These are phyloP conservation scores for Hypoxylon fuscum DNA, from an alignment of 495 filamentous ascomycete species.

Conservation along the genomic window DNA sequence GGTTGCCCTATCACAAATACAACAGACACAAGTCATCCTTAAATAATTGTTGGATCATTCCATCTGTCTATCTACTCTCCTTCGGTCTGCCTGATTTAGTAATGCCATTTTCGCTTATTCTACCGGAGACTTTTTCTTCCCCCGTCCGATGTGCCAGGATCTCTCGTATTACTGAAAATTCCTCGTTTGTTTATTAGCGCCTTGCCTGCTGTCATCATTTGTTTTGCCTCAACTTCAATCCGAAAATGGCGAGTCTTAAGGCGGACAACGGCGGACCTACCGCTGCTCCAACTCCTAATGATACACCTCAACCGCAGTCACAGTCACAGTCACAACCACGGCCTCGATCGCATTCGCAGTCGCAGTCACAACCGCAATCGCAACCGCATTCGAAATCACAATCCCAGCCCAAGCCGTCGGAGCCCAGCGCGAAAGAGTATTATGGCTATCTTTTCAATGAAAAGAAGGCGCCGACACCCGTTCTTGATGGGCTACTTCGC, in stretches of 20 bases:
- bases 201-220: slow-evolving; percentile 1
- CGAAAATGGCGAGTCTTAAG: slow-evolving; percentile 39
- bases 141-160: slow-evolving; percentile 8
- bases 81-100: slow-evolving; percentile 17
- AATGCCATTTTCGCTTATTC: slow-evolving; percentile 23
- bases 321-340: slow-evolving; percentile 15
- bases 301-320: slow-evolving; percentile 14
- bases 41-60: slow-evolving; percentile 23
- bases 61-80: background rate
- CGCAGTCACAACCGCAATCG: slow-evolving; percentile 17
- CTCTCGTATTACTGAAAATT: slow-evolving; percentile 5
- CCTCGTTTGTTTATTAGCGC: slow-evolving; percentile 8
- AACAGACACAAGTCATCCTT: slow-evolving; percentile 19
- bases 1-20: slow-evolving; percentile 29
- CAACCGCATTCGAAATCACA: slow-evolving; percentile 15
- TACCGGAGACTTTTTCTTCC: slow-evolving; percentile 11
- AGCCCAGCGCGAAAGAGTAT: slow-evolving; percentile 53
- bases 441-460: slow-evolving; percentile 87
- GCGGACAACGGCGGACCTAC: slow-evolving; percentile 28
- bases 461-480: slow-evolving; percentile 78
- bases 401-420: slow-evolving; percentile 17
- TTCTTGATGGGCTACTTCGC: slow-evolving; percentile 79
- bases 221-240: background rate
- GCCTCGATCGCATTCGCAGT: slow-evolving; percentile 29
- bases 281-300: slow-evolving; percentile 21